Conservation (phyloP, 2,329 filamentous ascomycete genomes). For the Diaporthe vaccinii region DNA sequence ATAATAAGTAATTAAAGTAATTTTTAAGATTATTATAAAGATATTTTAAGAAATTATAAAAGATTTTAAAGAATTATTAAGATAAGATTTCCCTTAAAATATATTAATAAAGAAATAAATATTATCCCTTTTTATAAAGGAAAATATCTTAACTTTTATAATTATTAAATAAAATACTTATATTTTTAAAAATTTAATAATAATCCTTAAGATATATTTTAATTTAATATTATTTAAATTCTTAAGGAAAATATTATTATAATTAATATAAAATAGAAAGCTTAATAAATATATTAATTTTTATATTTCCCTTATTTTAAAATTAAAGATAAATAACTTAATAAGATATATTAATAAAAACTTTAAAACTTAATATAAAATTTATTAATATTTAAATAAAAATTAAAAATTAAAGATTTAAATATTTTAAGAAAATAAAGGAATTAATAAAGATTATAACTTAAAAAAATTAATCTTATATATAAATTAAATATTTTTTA, state of each 20-base stretch:
- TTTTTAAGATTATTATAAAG: too few relatives aligned
- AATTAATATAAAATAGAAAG: background rate
- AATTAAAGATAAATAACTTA: background rate
- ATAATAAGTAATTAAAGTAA: too few relatives aligned
- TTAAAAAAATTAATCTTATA: background rate
- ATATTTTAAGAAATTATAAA: too few relatives aligned
- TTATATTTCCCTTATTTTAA: background rate
- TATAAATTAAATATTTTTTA: background rate
- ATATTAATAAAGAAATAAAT: too few relatives aligned
- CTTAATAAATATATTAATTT: background rate
- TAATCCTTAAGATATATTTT: background rate
- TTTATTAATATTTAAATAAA: background rate
- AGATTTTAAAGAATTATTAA: too few relatives aligned
- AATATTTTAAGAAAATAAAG: background rate
- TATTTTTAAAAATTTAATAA: too few relatives aligned
- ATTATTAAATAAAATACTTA: too few relatives aligned
- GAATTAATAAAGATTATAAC: background rate
- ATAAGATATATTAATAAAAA: background rate
- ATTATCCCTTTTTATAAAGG: too few relatives aligned
- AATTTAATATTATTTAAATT: too few relatives aligned
- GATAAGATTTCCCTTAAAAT: too few relatives aligned
- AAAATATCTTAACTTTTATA: too few relatives aligned
- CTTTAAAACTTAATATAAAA: background rate
- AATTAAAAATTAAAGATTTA: background rate
- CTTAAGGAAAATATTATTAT: background rate